Percentiles rank a stretch among this genome's conserved stretches.
Conservation (phyloP, 129 eudicot species). For the Deinandra increscens region DNA sequence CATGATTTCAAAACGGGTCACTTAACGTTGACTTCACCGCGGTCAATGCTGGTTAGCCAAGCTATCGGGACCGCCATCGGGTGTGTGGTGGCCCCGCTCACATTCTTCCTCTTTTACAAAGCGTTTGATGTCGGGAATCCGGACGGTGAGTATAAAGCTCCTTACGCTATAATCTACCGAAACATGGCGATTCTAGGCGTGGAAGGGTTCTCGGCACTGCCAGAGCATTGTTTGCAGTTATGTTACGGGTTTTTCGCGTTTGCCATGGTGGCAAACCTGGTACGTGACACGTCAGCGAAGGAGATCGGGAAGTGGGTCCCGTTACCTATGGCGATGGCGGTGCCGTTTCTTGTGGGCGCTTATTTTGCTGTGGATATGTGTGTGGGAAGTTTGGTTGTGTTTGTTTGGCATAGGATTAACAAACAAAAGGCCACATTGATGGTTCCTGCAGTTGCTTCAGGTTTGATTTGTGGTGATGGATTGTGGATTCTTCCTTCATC, state of each 20-base stretch:
- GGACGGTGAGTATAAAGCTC: constrained; percentile 74
- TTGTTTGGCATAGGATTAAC: constrained; percentile 60
- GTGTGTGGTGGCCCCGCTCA: constrained; percentile 77
- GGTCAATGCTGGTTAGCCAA: constrained; percentile 81
- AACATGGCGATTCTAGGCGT: constrained; percentile 96
- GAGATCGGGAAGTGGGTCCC: constrained; percentile 64
- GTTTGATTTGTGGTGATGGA: constrained; percentile 90
- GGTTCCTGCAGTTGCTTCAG: constrained; percentile 92
- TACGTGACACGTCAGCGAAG: constrained; percentile 46
- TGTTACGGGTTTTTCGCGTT: constrained; percentile 79
- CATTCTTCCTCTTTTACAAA: constrained; percentile 74
- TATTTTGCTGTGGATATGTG: constrained; percentile 92
- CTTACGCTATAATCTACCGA: constrained; percentile 77
- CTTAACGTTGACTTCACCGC: constrained; percentile 79
- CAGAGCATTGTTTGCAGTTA: constrained; percentile 76
- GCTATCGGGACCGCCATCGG: constrained; percentile 90
- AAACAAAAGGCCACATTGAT: constrained; percentile 57
- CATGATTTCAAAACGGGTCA: constrained; percentile 91
- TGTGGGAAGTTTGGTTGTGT: constrained; percentile 74
- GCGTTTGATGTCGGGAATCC: constrained; percentile 84
- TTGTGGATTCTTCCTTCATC: constrained; percentile 84
- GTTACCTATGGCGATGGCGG: constrained; percentile 97
- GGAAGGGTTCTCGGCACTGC: constrained; percentile 82
- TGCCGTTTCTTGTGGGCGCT: constrained; percentile 90
- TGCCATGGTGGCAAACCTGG: constrained; percentile 57